Evolutionary conservation across 495 filamentous ascomycete species (phyloP).

Genomic region (Aspergillus sclerotioniger): DNA sequence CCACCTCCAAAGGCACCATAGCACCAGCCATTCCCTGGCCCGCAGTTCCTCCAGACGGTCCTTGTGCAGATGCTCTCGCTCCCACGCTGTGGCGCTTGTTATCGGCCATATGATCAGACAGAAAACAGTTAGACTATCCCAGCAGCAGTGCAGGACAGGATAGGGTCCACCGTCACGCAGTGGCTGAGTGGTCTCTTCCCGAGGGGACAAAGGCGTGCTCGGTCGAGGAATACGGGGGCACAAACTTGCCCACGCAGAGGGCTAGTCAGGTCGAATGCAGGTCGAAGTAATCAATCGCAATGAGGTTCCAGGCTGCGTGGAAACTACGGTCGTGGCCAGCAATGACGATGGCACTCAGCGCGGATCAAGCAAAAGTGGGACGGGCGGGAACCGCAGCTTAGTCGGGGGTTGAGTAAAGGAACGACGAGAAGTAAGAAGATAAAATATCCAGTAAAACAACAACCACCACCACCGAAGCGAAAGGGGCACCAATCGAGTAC

Average conservation of each 20-base stretch:
- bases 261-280: background rate
- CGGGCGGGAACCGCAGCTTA: slow-evolving; percentile 21
- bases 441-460: slow-evolving; percentile 2
- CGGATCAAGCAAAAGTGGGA: slow-evolving; percentile 20
- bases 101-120: slow-evolving; percentile 38
- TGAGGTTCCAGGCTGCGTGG: background rate
- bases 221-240: background rate
- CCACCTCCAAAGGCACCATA: slow-evolving; percentile 46
- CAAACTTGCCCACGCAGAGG: background rate
- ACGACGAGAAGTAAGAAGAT: slow-evolving; percentile 16
- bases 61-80: slow-evolving; percentile 37
- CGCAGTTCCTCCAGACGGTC: slow-evolving; percentile 24
- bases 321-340: slow-evolving; percentile 10
- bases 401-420: slow-evolving; percentile 17
- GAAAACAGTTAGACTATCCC: background rate
- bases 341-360: slow-evolving; percentile 14
- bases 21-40: slow-evolving; percentile 37
- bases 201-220: slow-evolving; percentile 4
- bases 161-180: background rate
- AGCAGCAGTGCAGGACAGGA: slow-evolving; percentile 1
- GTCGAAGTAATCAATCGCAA: background rate
- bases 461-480: slow-evolving; percentile 4
- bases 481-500: slow-evolving; percentile 4
- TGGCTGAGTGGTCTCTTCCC: background rate
- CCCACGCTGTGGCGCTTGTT: slow-evolving; percentile 47